Evolutionary conservation across 2,329 filamentous ascomycete genomes (phyloP).

Genomic region (Paecilomyces variotii): DNA sequence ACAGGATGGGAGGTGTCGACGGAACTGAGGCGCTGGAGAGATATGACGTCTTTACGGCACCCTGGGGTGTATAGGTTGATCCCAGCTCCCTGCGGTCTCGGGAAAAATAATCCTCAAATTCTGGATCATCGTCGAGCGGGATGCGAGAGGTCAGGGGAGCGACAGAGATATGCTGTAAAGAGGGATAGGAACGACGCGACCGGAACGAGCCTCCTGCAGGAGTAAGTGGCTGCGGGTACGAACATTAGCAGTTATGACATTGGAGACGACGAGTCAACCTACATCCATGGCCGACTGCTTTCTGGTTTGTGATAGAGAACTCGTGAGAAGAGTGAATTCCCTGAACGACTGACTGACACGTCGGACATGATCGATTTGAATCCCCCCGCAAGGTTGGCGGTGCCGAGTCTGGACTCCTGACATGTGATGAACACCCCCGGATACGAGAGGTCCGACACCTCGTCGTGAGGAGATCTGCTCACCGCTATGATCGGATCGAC

Average conservation of each 20-base stretch:
- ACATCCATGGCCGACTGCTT: background rate
- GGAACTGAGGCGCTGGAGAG: constrained; percentile 35
- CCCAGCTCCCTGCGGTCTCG: constrained; percentile 14
- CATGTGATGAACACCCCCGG: background rate
- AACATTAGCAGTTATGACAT: constrained; percentile 3
- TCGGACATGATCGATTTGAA: background rate
- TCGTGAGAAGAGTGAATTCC: background rate
- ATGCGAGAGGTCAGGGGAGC: constrained; percentile 51
- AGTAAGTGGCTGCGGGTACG: constrained; percentile 12
- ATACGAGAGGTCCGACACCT: background rate
- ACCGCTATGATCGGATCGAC: background rate
- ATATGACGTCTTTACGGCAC: constrained; percentile 25
- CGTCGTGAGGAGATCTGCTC: background rate
- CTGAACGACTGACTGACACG: background rate
- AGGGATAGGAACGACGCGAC: constrained; percentile 50
- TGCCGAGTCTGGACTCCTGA: background rate
- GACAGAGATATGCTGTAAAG: constrained; percentile 53
- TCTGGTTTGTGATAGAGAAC: background rate
- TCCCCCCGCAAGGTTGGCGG: background rate
- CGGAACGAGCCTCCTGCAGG: constrained; percentile 22
- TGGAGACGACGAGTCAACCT: background rate
- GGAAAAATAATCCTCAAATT: constrained; percentile 26
- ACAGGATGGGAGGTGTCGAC: constrained; percentile 35
- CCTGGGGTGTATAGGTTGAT: constrained; percentile 20
- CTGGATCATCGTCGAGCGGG: constrained; percentile 40